These are phyloP conservation scores for Apiotrichum gamsii DNA, from an alignment of 1,284 basidiomycete species.

Conservation along the genomic window DNA sequence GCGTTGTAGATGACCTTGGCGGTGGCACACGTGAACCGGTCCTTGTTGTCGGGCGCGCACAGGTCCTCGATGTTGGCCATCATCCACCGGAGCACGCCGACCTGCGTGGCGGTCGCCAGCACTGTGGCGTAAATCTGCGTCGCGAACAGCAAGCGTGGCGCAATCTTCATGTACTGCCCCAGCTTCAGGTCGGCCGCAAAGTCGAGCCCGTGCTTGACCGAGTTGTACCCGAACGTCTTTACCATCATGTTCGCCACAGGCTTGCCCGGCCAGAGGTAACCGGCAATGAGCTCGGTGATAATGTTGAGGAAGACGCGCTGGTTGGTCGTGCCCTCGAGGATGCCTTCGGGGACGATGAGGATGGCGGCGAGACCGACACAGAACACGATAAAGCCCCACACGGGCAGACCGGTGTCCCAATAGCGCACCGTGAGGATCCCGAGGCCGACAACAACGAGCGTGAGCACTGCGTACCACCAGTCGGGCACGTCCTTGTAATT, in stretches of 20 bases:
- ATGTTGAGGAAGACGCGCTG: slow-evolving; percentile 47
- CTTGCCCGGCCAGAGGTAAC: slow-evolving; percentile 56
- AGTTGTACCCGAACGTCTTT: slow-evolving; percentile 53
- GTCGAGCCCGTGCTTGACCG: slow-evolving; percentile 49
- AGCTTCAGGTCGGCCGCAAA: slow-evolving; percentile 53
- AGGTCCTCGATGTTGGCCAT: slow-evolving; percentile 20
- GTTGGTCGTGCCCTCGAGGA: slow-evolving; percentile 56
- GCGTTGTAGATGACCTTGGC: slow-evolving; percentile 46
- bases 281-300: slow-evolving; percentile 56
- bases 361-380: slow-evolving; percentile 1
- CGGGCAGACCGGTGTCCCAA: slow-evolving; percentile 61
- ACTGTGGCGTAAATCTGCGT: slow-evolving; percentile 54
- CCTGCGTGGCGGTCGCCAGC: slow-evolving; percentile 43
- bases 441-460: slow-evolving; percentile 57
- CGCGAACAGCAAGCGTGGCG: slow-evolving; percentile 31
- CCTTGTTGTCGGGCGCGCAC: slow-evolving; percentile 32
- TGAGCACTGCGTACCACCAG: slow-evolving; percentile 62
- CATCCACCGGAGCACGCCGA: slow-evolving; percentile 50
- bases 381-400: slow-evolving; percentile 52
- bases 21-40: slow-evolving; percentile 41
- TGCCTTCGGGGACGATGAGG: slow-evolving; percentile 43
- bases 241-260: slow-evolving; percentile 61
- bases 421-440: slow-evolving; percentile 34
- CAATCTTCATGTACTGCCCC: slow-evolving; percentile 27
- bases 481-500: slow-evolving; percentile 69